A percentile compares a stretch with the other conserved stretches of the same genome.
These are phyloP conservation scores for Pisolithus albus DNA, from an alignment of 768 basidiomycete species.

Conservation along the genomic window DNA sequence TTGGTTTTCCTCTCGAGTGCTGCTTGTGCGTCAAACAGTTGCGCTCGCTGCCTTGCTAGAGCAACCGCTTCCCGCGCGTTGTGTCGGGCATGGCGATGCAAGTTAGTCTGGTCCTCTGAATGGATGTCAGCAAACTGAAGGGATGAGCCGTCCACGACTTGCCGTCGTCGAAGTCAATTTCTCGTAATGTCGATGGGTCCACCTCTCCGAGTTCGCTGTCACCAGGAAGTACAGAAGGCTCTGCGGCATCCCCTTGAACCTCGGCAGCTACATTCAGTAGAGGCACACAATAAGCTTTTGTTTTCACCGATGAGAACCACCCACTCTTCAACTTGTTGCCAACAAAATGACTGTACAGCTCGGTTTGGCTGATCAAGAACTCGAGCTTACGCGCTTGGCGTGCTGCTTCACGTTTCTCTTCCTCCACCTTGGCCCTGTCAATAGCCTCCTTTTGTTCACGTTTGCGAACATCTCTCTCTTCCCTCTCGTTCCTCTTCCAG, in stretches of 20 bases:
- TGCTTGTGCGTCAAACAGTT: slow-evolving; percentile 80
- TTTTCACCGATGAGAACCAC: slow-evolving; percentile 21
- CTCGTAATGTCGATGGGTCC: slow-evolving; percentile 48
- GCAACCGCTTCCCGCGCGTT: slow-evolving; percentile 88
- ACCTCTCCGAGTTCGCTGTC: slow-evolving; percentile 55
- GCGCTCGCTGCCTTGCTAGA: slow-evolving; percentile 70
- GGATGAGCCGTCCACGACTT: slow-evolving; percentile 16
- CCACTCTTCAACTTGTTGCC: slow-evolving; percentile 91
- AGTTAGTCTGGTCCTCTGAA: slow-evolving; percentile 80
- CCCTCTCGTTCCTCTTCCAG: slow-evolving; percentile 98
- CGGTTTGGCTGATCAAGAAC: slow-evolving; percentile 97
- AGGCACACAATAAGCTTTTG: slow-evolving; percentile 11
- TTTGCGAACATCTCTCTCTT: slow-evolving; percentile 87
- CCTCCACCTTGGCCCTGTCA: slow-evolving; percentile 81
- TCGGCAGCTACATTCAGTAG: slow-evolving; percentile 52
- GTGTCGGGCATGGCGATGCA: slow-evolving; percentile 75
- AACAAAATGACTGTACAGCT: slow-evolving; percentile 98
- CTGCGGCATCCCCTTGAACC: slow-evolving; percentile 55
- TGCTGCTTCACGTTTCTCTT: slow-evolving; percentile 89
- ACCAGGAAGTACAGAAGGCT: slow-evolving; percentile 38
- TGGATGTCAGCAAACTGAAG: slow-evolving; percentile 4
- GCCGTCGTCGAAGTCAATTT: slow-evolving; percentile 93
- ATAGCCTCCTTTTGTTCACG: slow-evolving; percentile 92
- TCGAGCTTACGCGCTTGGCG: slow-evolving; percentile 94
- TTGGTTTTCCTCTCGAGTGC: slow-evolving; percentile 76